Evolutionary conservation across 352 stramenopile genomes (phyloP), one percentile per base, ranked within the genome.

Genomic region (Globisporangium takayamanum): DNA sequence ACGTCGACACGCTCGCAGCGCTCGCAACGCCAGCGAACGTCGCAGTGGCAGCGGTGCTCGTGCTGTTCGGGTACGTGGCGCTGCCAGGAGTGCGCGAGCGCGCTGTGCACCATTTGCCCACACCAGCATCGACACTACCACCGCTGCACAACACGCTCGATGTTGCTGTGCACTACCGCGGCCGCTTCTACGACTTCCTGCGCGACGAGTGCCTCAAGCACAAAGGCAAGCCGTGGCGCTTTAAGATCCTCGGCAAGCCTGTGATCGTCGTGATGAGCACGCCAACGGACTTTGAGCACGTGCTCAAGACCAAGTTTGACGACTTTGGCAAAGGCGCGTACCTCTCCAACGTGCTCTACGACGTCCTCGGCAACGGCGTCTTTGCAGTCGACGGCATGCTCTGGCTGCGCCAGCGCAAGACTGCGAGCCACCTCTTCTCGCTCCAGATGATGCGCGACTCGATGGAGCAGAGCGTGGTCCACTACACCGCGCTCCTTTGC

Each of bases 371-470:
- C 37, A 60, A 69, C 18, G 79, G 79, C 37, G 88, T 91, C 64
- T 87, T 89, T 49, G 62, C 58, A 2, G 62, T 60, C 7, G 75
- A 88, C 49, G 75, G 76, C 7, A 48, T 48, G 26, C 36, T 42
- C 5, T 91, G 81, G 81, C 46, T 66, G 1, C 59, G 75, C 51
- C 81, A 91, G 58, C 74, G 79, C 57, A 88, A 89, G 64, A 81
- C 63, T 8, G 80, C 80, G 63, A 92, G 75, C 50, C 80, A 93
- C 55, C 84, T 96, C 25, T 91, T 93, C 36, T 84, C 73, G 30
- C 62, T 72, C 10, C 64, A 69, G 20, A 62, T 63, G 48, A 57
- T 78, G 59, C 61, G 62, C 28, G 69, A 73, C 2, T 62, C 42
- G 33, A 80, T 80, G 69, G 60, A 67, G 12, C 26, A 62, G 28